A percentile compares a stretch with the other conserved stretches of the same genome.
Evolutionary conservation across 2,329 filamentous ascomycete species (phyloP).

Genomic region (Aspergillus eucalypticola): DNA sequence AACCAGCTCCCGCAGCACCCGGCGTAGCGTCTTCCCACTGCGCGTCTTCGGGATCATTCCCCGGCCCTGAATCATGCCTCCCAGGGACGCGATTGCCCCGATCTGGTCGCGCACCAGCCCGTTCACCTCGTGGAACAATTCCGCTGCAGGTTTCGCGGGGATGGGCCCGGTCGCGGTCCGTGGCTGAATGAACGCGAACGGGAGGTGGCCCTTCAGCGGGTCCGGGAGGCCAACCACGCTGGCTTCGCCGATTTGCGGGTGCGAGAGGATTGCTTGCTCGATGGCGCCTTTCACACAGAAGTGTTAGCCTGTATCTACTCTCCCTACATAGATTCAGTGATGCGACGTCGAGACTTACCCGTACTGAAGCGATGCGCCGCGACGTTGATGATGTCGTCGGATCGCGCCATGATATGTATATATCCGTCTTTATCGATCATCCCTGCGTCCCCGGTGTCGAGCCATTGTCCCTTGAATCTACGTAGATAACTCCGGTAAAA

Average conservation of each 20-base stretch:
- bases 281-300: conserved; percentile 66
- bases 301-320: not conserved
- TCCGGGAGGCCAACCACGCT: conserved; percentile 87
- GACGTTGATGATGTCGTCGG: conserved; percentile 93
- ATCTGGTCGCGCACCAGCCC: conserved; percentile 73
- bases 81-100: conserved; percentile 80
- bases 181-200: conserved; percentile 82
- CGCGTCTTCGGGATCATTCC: conserved; percentile 90
- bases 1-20: conserved; percentile 78
- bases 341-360: conserved; percentile 53
- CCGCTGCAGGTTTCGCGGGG: conserved; percentile 39
- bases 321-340: not conserved
- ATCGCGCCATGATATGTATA: conserved; percentile 63
- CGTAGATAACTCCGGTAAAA: conserved; percentile 85
- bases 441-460: conserved; percentile 90
- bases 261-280: conserved; percentile 84
- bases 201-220: conserved; percentile 81
- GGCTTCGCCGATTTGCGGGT: conserved; percentile 76
- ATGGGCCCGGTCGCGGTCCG: conserved; percentile 51
- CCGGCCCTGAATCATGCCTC: conserved; percentile 80
- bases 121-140: conserved; percentile 49
- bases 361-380: conserved; percentile 89
- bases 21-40: conserved; percentile 84
- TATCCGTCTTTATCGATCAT: conserved; percentile 75
- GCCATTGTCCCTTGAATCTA: conserved; percentile 76